Conservation (phyloP, 768 basidiomycete species). For the Flagelloscypha sp. region DNA sequence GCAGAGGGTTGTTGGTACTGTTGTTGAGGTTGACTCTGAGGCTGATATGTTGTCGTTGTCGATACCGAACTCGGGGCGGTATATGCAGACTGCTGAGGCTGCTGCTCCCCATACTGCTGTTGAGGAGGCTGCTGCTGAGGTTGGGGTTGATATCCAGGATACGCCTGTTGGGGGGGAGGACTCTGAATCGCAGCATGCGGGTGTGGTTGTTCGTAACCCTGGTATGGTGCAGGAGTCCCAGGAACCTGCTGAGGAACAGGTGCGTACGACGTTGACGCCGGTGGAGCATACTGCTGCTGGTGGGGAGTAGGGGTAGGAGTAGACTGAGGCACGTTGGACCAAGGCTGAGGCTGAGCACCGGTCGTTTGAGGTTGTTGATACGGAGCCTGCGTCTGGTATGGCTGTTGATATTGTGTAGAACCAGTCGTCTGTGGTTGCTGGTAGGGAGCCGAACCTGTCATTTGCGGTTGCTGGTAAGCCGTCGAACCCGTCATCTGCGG, state of each 20-base stretch:
- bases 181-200: slow-evolving; percentile 13
- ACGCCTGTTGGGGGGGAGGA: slow-evolving; percentile 5
- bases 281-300: slow-evolving; percentile 10
- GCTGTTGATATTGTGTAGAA: slow-evolving; percentile 9
- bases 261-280: slow-evolving; percentile 6
- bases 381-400: slow-evolving; percentile 9
- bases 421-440: slow-evolving; percentile 1
- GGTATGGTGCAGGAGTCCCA: slow-evolving; percentile 9
- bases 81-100: slow-evolving; percentile 5
- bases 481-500: slow-evolving; percentile 18
- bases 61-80: not conserved
- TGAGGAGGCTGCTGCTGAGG: slow-evolving; percentile 14
- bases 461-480: slow-evolving; percentile 12
- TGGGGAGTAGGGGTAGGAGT: slow-evolving; percentile 10
- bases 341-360: not conserved
- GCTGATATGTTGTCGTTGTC: slow-evolving; percentile 2
- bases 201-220: slow-evolving; percentile 9
- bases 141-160: slow-evolving; percentile 9
- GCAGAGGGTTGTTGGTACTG: slow-evolving; percentile 13
- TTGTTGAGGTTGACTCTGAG: slow-evolving; percentile 12
- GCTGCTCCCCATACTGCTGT: slow-evolving; percentile 12
- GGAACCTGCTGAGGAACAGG: slow-evolving; percentile 12
- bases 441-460: slow-evolving; percentile 6
- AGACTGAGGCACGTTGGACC: slow-evolving; percentile 11
- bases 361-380: no score